Percentiles rank a stretch among this genome's conserved stretches.
phyloP scores from a whole-genome alignment of 2,329 filamentous ascomycete genomes.

The Apiospora arundinis region DNA sequence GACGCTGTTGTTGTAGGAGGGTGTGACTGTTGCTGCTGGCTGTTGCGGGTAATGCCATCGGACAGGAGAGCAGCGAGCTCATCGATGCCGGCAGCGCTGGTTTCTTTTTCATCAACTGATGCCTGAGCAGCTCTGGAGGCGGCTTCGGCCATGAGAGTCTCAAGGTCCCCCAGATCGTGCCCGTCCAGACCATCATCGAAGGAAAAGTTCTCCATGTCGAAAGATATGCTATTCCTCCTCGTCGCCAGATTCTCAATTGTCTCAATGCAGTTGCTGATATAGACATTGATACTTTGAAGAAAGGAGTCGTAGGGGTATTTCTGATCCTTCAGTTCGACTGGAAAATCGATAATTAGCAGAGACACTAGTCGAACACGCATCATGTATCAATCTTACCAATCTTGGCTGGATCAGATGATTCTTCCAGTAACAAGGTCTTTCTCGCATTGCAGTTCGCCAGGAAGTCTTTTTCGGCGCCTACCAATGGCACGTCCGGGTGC shows the following conservation, averaged over 20 bases:
- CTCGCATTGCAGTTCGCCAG: constrained; percentile 35
- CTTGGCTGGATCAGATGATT: constrained; percentile 29
- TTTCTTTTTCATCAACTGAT: constrained; percentile 29
- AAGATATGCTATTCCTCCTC: constrained; percentile 8
- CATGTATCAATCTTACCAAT: constrained; percentile 4
- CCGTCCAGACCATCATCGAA: constrained; percentile 31
- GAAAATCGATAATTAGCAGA: constrained; percentile 24
- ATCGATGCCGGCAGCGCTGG: constrained; percentile 32
- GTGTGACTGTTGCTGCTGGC: constrained; percentile 36
- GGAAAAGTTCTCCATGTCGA: constrained; percentile 32
- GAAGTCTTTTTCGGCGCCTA: constrained; percentile 36
- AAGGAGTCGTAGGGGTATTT: constrained; percentile 43
- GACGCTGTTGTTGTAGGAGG: constrained; percentile 28
- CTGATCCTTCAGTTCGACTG: constrained; percentile 29
- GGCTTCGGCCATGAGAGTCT: constrained; percentile 42
- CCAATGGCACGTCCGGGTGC: constrained; percentile 35
- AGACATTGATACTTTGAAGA: constrained; percentile 40
- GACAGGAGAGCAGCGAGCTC: constrained; percentile 39
- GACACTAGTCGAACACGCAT: neutral
- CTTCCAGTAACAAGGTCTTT: constrained; percentile 38
- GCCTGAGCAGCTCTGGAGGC: constrained; percentile 38
- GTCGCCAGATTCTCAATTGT: constrained; percentile 37
- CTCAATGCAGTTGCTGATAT: constrained; percentile 41
- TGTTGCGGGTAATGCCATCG: constrained; percentile 39
- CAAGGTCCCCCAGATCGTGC: constrained; percentile 34